Percentiles rank a stretch among this genome's conserved stretches.
Conservation (phyloP, 306 rosid genomes). For the Cucumis sativus region DNA sequence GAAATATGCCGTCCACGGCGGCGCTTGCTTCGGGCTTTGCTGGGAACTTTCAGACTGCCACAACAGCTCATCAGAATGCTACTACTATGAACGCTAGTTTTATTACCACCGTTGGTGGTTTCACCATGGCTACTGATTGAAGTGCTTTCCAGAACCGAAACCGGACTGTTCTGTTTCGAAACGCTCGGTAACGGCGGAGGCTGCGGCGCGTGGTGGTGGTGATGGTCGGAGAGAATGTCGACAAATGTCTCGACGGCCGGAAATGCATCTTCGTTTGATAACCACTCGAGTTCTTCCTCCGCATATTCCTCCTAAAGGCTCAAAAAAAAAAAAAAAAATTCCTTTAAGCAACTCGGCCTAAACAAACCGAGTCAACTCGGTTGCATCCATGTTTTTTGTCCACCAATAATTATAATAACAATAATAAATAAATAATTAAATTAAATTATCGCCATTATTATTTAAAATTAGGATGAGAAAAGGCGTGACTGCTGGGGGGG, state of each 20-base stretch:
- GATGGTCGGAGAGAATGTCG: constrained; percentile 18
- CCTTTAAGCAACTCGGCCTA: constrained; percentile 6
- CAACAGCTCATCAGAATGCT: constrained; percentile 34
- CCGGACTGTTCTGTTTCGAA: constrained; percentile 26
- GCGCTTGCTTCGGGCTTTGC: constrained; percentile 49
- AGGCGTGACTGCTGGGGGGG: constrained; percentile 6
- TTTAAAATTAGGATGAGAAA: not conserved
- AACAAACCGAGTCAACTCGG: constrained; percentile 3
- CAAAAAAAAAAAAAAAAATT: not conserved
- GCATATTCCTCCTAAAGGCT: constrained; percentile 19
- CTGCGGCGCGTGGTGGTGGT: not conserved
- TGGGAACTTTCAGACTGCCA: constrained; percentile 40
- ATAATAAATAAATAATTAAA: not conserved
- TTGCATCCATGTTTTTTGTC: no score
- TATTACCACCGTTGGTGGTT: constrained; percentile 12
- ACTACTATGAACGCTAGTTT: constrained; percentile 11
- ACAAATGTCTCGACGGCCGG: constrained; percentile 52
- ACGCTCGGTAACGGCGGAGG: constrained; percentile 16
- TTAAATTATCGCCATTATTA: not conserved
- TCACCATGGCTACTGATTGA: constrained; percentile 16
- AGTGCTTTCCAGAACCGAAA: constrained; percentile 35
- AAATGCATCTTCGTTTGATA: constrained; percentile 70
- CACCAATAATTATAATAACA: not conserved
- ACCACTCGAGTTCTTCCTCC: constrained; percentile 84
- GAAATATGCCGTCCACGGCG: constrained; percentile 21